phyloP scores from a whole-genome alignment of 352 stramenopile species.

The Halophytophthora polymorphica region DNA sequence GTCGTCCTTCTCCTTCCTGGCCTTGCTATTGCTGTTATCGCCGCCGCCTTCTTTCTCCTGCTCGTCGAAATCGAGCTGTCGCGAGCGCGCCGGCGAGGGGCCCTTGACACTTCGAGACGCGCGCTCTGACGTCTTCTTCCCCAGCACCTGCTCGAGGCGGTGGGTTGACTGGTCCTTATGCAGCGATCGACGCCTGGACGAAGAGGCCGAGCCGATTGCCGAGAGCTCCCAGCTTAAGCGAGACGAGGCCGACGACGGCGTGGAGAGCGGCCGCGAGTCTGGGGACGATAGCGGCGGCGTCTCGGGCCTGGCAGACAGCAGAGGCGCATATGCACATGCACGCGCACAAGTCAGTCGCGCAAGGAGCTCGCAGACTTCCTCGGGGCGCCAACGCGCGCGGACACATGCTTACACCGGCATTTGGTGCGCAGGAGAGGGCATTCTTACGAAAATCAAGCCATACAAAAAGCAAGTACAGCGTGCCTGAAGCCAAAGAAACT shows the following conservation, averaged over 20 bases:
- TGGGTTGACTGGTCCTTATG: conserved; percentile 20
- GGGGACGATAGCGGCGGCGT: conserved; percentile 1
- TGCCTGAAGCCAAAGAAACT: no score
- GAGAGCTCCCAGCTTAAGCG: conserved; percentile 4
- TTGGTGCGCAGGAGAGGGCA: no score
- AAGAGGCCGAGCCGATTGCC: conserved; percentile 22
- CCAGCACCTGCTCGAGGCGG: conserved; percentile 16
- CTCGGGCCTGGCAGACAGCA: background rate
- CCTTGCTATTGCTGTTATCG: conserved; percentile 2
- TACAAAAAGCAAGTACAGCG: no score
- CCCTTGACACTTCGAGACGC: conserved; percentile 5
- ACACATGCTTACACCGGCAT: no score
- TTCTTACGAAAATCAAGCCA: background rate
- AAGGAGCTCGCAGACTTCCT: no score
- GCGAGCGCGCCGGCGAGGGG: conserved; percentile 15
- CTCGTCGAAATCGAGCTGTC: conserved; percentile 35
- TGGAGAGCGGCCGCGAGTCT: background rate
- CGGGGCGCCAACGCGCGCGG: background rate
- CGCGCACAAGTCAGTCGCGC: no score
- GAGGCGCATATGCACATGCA: no score
- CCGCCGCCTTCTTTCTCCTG: conserved; percentile 14
- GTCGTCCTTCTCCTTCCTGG: background rate
- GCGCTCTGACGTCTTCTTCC: conserved; percentile 8
- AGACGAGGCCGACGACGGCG: conserved; percentile 8
- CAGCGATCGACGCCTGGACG: conserved; percentile 8